A percentile compares a stretch with the other conserved stretches of the same genome.
Conservation (phyloP, 768 basidiomycete species). For the Amanita polypyramis region DNA sequence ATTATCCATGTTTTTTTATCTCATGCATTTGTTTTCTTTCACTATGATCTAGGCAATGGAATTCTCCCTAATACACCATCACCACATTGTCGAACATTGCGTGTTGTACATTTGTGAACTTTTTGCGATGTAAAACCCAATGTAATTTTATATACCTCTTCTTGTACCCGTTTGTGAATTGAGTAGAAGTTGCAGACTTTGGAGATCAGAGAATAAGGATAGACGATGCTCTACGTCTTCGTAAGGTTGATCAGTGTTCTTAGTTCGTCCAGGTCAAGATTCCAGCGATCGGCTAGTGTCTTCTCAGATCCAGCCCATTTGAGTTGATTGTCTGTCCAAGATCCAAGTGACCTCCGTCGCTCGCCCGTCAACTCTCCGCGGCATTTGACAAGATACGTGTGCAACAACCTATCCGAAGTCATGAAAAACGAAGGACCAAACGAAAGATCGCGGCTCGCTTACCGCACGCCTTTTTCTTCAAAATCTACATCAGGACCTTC, state of each 20-base stretch:
- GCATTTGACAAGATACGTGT: constrained; percentile 39
- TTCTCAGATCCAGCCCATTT: constrained; percentile 8
- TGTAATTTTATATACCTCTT: constrained; percentile 3
- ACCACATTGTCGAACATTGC: constrained; percentile 4
- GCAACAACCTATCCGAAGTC: constrained; percentile 28
- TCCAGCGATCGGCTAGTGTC: constrained; percentile 19
- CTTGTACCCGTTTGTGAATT: neutral
- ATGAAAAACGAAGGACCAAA: neutral
- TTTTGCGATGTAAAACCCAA: constrained; percentile 5
- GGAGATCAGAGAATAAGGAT: neutral
- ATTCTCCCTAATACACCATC: constrained; percentile 4
- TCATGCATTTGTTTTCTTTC: constrained; percentile 3
- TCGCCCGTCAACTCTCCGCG: constrained; percentile 18
- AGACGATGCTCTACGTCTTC: constrained; percentile 1
- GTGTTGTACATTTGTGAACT: constrained; percentile 4
- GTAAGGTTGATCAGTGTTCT: constrained; percentile 3
- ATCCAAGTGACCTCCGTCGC: constrained; percentile 18
- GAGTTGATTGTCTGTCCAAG: constrained; percentile 19
- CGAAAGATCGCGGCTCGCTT: too few relatives aligned
- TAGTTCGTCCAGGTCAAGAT: constrained; percentile 18
- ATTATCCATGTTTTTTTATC: neutral
- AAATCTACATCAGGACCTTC: constrained; percentile 48
- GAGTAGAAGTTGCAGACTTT: neutral
- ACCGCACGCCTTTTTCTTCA: constrained; percentile 56
- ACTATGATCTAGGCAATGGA: constrained; percentile 6